Conservation (phyloP, 1,284 basidiomycete species). For the Ustilago xerochloae region DNA sequence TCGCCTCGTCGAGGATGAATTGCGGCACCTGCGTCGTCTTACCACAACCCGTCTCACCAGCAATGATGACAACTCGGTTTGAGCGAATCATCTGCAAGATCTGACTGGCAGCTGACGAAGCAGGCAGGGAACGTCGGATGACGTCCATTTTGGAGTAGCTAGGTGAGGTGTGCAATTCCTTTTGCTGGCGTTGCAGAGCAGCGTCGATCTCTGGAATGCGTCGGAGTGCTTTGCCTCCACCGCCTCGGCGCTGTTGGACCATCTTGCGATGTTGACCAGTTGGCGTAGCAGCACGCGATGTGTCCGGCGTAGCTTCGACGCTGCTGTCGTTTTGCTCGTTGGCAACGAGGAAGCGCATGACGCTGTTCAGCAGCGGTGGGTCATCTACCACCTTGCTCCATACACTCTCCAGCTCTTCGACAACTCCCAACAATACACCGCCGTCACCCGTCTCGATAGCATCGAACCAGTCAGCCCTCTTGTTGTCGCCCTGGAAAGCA, state of each 20-base stretch:
- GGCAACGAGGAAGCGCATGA: conserved; percentile 59
- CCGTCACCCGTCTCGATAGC: conserved; percentile 77
- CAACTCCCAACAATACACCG: conserved; percentile 79
- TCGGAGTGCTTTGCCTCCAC: conserved; percentile 61
- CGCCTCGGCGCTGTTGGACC: conserved; percentile 4
- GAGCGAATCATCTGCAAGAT: conserved; percentile 67
- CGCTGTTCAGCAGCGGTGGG: conserved; percentile 64
- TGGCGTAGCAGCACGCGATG: conserved; percentile 7
- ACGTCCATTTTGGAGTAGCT: conserved; percentile 76
- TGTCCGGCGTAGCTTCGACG: conserved; percentile 19
- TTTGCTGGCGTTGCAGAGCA: conserved; percentile 74
- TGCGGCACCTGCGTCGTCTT: conserved; percentile 87
- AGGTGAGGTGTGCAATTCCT: conserved; percentile 80
- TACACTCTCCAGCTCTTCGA: conserved; percentile 76
- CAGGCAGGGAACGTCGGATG: conserved; percentile 75
- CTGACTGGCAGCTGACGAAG: conserved; percentile 82
- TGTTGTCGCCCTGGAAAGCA: conserved; percentile 45
- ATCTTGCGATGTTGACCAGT: conserved; percentile 13
- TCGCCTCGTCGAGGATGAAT: conserved; percentile 80
- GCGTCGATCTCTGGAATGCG: conserved; percentile 72
- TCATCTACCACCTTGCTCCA: conserved; percentile 59
- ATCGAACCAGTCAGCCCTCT: conserved; percentile 71
- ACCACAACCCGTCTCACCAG: conserved; percentile 77
- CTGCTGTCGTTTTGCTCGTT: conserved; percentile 16
- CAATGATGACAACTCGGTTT: conserved; percentile 50